Base-by-base conservation (phyloP, 2,329 filamentous ascomycete species). In the Pseudomassariella vexata region DNA sequence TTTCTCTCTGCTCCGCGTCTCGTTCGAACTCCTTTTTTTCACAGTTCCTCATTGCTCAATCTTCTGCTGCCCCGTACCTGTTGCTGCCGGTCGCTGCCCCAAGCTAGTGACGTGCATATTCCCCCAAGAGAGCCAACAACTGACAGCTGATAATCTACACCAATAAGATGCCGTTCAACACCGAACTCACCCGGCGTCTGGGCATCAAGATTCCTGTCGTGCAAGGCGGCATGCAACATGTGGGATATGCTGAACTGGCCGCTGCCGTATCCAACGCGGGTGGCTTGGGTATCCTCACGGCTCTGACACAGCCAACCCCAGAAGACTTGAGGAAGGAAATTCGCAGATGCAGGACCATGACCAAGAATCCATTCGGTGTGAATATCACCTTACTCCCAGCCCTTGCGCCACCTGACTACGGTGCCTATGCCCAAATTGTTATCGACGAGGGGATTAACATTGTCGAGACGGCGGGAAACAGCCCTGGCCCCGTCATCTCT, bases 321-420 rank as follows among this genome's bases (percentile, higher is more conserved):
- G 85, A 88, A 59, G 88, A 86, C 55, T 80, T 98, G 35, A 88
- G 90, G 59, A 84, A 85, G 54, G 92, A 98, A 67, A 98, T 98
- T 63, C 82, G 76, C 42, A 81, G 77, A 64, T 94, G 86, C 70
- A 82, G 80, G 47, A 76, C 70, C 43, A 78, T 96, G 68, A 92
- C 85, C 36, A 68, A 70, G 41, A 73, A 78, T 44, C 85, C 85
- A 12, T 96, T 98, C 60, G 92, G 74, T 52, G 90, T 96, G 49
- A 98, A 98, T 66, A 76, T 96, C 47, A 98, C 92, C 7, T 81
- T 96, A 40, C 81, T 96, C 27, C 92, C 92, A 18, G 76, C 89
- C 35, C 75, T 96, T 48, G 81, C 87, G 8, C 87, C 92, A 6
- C 92, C 92, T 5, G 82, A 96, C 70, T 98, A 98, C 60, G 76